Base-by-base conservation (phyloP, 495 filamentous ascomycete genomes). In the Aspergillus mulundensis region DNA sequence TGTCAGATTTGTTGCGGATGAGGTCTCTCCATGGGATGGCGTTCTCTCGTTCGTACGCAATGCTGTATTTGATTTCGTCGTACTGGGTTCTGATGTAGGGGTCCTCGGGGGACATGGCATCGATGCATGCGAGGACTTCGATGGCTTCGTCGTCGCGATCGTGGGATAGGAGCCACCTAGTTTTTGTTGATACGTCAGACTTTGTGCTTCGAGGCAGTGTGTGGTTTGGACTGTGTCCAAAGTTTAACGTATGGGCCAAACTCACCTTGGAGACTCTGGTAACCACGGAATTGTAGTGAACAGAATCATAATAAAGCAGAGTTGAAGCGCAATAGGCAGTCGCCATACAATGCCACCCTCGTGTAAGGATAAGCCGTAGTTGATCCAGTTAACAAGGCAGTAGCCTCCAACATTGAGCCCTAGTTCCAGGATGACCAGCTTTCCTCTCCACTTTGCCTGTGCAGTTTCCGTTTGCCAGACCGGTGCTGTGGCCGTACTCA, bases 401-500 rank as follows among this genome's bases (percentile, higher is more conserved):
- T 82, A 85, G 7, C 84, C 81, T 36, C 77, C 76, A 49, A 86
- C 81, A 57, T 85, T 85, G 68, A 83, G 66, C 20, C 80, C 78
- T 70, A 85, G 74, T 53, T 86, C 83, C 12, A 87, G 70, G 42
- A 85, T 76, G 15, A 85, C 80, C 25, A 86, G 67, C 56, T 81
- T 79, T 41, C 86, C 85, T 58, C 85, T 72, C 77, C 79, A 82
- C 44, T 74, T 72, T 0, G 76, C 71, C 50, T 83, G 78, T 0
- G 81, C 80, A 0, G 81, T 84, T 57, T 89, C 84, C 2, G 79
- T 79, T 62, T 87, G 83, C 83, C 82, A 89, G 6, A 85, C 76
- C 4, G 86, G 86, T 1, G 81, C 84, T 10, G 81, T 83, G 3
- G 83, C 73, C 0, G 82, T 85, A 58, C 86, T 87, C 55, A 87